phyloP scores from a whole-genome alignment of 345 rosid genomes.

The Moringa oleifera region DNA sequence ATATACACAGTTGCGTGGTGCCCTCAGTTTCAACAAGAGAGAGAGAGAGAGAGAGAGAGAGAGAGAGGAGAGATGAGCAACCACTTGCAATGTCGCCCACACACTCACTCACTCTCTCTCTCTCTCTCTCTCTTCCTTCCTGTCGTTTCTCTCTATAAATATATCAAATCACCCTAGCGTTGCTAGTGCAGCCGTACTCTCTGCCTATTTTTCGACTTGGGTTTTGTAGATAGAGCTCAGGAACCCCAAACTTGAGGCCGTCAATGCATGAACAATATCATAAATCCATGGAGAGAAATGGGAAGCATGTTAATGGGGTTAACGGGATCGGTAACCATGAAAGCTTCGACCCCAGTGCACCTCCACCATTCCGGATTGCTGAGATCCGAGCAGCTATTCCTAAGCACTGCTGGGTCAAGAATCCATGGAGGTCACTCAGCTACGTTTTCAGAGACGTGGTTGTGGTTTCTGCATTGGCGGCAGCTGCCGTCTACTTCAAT shows the following conservation, averaged over 20 bases:
- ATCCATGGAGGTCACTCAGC: slow-evolving; percentile 60
- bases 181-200: neutral
- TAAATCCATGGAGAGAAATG: neutral
- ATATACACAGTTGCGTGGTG: too few relatives aligned
- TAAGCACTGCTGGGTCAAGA: slow-evolving; percentile 68
- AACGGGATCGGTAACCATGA: slow-evolving; percentile 16
- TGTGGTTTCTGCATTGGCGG: slow-evolving; percentile 39
- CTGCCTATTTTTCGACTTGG: neutral
- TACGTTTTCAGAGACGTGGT: slow-evolving; percentile 58
- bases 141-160: neutral
- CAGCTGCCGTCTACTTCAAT: slow-evolving; percentile 40
- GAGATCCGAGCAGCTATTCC: slow-evolving; percentile 77
- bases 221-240: neutral
- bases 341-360: slow-evolving; percentile 53
- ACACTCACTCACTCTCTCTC: too few relatives aligned
- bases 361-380: slow-evolving; percentile 59
- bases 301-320: slow-evolving; percentile 15
- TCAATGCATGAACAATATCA: neutral
- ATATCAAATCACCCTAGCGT: neutral
- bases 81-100: too few relatives aligned
- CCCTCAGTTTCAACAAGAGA: too few relatives aligned
- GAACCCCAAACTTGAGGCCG: neutral
- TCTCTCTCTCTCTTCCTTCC: too few relatives aligned
- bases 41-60: too few relatives aligned
- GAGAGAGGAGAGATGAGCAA: too few relatives aligned